Conservation (phyloP, 2,329 filamentous ascomycete genomes). For the Penicillium sp. region DNA sequence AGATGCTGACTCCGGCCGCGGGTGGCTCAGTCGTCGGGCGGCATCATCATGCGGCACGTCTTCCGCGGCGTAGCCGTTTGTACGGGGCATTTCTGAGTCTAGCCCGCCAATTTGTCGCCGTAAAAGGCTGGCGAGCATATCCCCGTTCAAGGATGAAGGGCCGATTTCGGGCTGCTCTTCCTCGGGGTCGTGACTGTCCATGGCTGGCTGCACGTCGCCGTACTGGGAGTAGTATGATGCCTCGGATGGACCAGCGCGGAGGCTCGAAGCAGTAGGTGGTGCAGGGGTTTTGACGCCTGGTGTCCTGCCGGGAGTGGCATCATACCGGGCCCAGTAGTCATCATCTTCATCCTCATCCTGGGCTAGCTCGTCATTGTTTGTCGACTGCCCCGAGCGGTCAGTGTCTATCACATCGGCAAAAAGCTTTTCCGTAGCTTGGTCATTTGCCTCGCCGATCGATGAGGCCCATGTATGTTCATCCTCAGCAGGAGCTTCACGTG, state of each 20-base stretch:
- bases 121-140: slow-evolving; percentile 43
- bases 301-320: slow-evolving; percentile 51
- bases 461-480: slow-evolving; percentile 50
- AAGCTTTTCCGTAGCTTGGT: slow-evolving; percentile 37
- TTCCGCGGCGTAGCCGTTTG: slow-evolving; percentile 21
- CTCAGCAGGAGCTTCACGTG: slow-evolving; percentile 47
- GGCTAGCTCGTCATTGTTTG: slow-evolving; percentile 19
- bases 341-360: slow-evolving; percentile 54
- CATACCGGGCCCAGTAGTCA: slow-evolving; percentile 62
- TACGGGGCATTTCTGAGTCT: slow-evolving; percentile 18
- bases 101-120: slow-evolving; percentile 35
- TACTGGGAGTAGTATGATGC: slow-evolving; percentile 59
- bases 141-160: slow-evolving; percentile 52
- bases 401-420: slow-evolving; percentile 35
- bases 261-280: slow-evolving; percentile 19
- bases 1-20: slow-evolving; percentile 42
- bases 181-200: slow-evolving; percentile 59
- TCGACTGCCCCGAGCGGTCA: slow-evolving; percentile 21
- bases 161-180: slow-evolving; percentile 47
- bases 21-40: slow-evolving; percentile 36
- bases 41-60: slow-evolving; percentile 21
- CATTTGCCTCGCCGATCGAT: slow-evolving; percentile 53
- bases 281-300: slow-evolving; percentile 41
- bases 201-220: slow-evolving; percentile 58
- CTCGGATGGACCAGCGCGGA: slow-evolving; percentile 43